A percentile compares a stretch with the other conserved stretches of the same genome.
These are phyloP conservation scores for Thielaviopsis musarum DNA, from an alignment of 2,329 filamentous ascomycete species.

Conservation along the genomic window DNA sequence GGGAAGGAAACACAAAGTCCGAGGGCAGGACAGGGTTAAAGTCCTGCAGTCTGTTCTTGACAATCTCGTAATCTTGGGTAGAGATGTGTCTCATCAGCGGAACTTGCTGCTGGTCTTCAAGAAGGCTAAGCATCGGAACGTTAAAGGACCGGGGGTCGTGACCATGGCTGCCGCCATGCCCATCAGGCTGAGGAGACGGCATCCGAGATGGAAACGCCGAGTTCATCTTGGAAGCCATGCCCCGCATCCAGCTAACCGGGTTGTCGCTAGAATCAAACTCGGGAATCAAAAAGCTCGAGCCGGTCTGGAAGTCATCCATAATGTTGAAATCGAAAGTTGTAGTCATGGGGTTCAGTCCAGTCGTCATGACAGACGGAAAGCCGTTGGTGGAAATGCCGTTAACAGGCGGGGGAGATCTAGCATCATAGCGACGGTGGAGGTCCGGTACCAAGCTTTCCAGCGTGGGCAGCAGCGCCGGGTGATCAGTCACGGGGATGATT, in stretches of 20 bases:
- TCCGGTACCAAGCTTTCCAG: constrained; percentile 1
- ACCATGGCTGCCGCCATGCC: constrained; percentile 21
- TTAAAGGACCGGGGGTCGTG: neutral
- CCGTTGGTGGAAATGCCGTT: neutral
- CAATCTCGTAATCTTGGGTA: constrained; percentile 34
- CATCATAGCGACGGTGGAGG: neutral
- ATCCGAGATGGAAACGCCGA: constrained; percentile 39
- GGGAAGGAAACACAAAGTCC: constrained; percentile 51
- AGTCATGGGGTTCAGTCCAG: constrained; percentile 17
- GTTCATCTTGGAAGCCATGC: constrained; percentile 26
- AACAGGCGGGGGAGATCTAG: neutral
- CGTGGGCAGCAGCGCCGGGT: constrained; percentile 1
- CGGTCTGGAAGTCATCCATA: constrained; percentile 2
- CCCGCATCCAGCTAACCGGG: constrained; percentile 8
- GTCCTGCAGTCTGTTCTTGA: constrained; percentile 42
- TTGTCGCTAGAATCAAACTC: constrained; percentile 6
- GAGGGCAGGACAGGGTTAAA: constrained; percentile 42
- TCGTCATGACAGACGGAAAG: constrained; percentile 1
- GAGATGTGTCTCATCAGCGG: constrained; percentile 31
- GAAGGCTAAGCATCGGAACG: constrained; percentile 4
- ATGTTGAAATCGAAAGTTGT: constrained; percentile 13
- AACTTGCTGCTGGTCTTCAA: constrained; percentile 20
- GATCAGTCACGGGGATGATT: neutral
- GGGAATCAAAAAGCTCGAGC: neutral
- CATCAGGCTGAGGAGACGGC: constrained; percentile 35